Base-by-base conservation (phyloP, 2,329 filamentous ascomycete genomes). In the Calonectria naviculata region DNA sequence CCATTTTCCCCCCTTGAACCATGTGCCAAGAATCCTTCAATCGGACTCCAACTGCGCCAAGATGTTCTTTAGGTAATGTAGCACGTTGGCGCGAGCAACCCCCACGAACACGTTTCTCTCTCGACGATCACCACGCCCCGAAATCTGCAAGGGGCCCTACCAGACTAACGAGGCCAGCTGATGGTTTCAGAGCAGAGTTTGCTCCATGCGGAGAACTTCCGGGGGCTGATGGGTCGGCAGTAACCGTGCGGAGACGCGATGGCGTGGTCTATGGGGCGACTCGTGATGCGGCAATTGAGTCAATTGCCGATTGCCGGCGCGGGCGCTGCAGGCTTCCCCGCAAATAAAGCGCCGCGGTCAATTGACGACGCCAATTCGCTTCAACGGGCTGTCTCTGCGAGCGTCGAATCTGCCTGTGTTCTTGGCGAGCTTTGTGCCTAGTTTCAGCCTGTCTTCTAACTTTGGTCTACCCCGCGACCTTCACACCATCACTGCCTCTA, bases 301-400 rank as follows among this genome's bases (percentile, higher is more conserved):
- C 62, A 54, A 31, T 65, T 65, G 62, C 62, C 62, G 62, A 56
- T 65, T 65, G 47, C 62, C 47, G 62, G 29, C 54, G 19, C 12
- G 21, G 44, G 21, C 29, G 31, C 24, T 44, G 26, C 34, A 36
- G 36, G 17, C 38, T 54, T 65, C 62, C 62, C 46, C 62, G 46
- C 46, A 29, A 65, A 58, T 58, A 38, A 58, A 58, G 52, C 52
- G 52, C 52, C n/a, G 19, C 9, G 12, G 34, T 58, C 52, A 58
- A 58, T 58, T 58, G 31, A 58, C 34, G 52, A 36, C 9, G 52
- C 36, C 31, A 26, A 58, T 36, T 56, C 31, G 52, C 52, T 38
- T 36, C 28, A 19, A 21, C 44, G 29, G 29, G 44, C 31, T 17
- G 52, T 38, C 52, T 36, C 28, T 26, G 31, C 21, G 24, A 58